phyloP scores from a whole-genome alignment of 768 basidiomycete species.

The Leccinum broughii region DNA sequence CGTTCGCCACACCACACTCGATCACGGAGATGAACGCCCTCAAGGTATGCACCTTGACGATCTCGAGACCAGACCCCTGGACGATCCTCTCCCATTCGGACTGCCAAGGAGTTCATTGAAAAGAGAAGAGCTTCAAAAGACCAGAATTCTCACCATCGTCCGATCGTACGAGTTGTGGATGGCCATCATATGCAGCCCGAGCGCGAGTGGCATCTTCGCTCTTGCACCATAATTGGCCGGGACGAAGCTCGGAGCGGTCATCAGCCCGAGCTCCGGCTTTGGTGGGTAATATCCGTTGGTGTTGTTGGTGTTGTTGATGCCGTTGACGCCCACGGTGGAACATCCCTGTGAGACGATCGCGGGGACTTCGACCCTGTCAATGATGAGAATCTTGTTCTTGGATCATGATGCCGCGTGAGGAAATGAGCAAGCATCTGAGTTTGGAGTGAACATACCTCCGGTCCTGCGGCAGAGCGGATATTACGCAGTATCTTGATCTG shows the following conservation, averaged over 20 bases:
- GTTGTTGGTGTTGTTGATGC: not conserved
- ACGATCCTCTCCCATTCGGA: not conserved
- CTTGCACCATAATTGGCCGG: not conserved
- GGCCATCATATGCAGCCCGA: not conserved
- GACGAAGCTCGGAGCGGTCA: not conserved
- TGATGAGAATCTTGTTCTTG: not conserved
- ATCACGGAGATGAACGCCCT: conserved; percentile 1
- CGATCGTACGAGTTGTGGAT: not conserved
- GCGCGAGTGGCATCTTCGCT: not conserved
- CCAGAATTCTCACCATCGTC: not conserved
- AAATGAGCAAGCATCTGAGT: no score
- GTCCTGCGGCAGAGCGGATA: not conserved
- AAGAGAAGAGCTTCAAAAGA: not conserved
- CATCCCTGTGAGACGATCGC: not conserved
- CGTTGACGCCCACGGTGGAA: not conserved
- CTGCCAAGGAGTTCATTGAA: not conserved
- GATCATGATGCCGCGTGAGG: no score
- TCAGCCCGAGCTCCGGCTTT: not conserved
- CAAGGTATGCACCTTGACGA: not conserved
- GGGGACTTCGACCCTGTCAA: not conserved
- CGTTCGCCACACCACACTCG: not conserved
- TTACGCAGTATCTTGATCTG: not conserved
- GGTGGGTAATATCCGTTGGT: not conserved
- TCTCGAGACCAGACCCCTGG: not conserved
- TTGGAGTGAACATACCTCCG: no score